Conservation (phyloP, 805 yeast genomes). For the Clavispora carvajalis region DNA sequence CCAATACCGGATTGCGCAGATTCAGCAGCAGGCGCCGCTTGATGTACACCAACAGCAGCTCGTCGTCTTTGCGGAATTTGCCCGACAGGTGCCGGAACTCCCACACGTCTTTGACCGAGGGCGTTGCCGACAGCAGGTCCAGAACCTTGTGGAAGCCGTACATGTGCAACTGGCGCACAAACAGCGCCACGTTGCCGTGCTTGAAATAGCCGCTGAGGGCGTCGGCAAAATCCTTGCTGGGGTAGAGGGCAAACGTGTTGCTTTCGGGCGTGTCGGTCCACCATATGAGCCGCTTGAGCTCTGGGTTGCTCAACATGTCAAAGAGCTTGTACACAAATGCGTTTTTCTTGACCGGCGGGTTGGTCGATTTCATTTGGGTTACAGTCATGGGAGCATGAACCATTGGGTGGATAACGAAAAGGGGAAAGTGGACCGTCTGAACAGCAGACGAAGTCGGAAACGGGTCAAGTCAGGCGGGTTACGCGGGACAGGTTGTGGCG, state of each 20-base stretch:
- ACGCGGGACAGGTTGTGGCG: no score
- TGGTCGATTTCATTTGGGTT: conserved; percentile 14
- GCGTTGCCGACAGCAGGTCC: conserved; percentile 21
- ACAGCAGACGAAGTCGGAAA: neutral
- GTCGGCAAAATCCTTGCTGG: conserved; percentile 57
- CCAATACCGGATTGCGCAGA: conserved; percentile 13
- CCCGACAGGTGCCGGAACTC: conserved; percentile 53
- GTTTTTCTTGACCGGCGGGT: conserved; percentile 39
- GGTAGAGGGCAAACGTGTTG: conserved; percentile 59
- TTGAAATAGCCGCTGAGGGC: conserved; percentile 74
- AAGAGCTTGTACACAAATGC: conserved; percentile 54
- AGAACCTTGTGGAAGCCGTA: conserved; percentile 88
- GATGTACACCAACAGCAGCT: conserved; percentile 38
- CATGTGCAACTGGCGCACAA: conserved; percentile 93
- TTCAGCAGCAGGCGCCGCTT: conserved; percentile 44
- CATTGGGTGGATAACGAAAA: neutral
- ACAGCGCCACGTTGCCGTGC: conserved; percentile 89
- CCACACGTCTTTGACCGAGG: conserved; percentile 37
- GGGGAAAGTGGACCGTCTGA: neutral
- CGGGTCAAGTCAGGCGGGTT: no score
- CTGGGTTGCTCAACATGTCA: conserved; percentile 34
- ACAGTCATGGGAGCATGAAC: neutral
- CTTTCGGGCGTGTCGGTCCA: conserved; percentile 41
- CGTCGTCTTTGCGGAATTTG: conserved; percentile 45
- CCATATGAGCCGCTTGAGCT: conserved; percentile 35